Evolutionary conservation across 257 asterid genomes (phyloP).

Genomic region (Orobanche coerulescens): DNA sequence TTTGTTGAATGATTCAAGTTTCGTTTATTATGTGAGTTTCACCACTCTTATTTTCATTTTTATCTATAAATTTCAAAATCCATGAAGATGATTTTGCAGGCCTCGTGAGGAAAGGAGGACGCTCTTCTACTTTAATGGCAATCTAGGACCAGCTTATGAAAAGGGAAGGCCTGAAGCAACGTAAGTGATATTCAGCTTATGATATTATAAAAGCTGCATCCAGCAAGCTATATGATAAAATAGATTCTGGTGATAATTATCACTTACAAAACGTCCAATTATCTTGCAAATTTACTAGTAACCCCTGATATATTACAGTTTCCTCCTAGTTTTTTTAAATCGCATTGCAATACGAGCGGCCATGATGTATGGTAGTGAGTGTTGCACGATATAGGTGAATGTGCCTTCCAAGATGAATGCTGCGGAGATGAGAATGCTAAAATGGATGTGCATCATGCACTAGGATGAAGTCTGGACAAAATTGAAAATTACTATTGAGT

Average conservation of each 20-base stretch:
- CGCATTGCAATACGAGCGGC: too few species aligned
- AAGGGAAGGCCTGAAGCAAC: slow-evolving; percentile 85
- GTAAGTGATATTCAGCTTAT: slow-evolving; percentile 42
- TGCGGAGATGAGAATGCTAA: too few species aligned
- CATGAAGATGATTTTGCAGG: slow-evolving; percentile 38
- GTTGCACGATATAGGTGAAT: too few species aligned
- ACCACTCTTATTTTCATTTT: slow-evolving; percentile 11
- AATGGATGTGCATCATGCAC: too few species aligned
- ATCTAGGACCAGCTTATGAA: slow-evolving; percentile 83
- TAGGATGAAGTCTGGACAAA: too few species aligned
- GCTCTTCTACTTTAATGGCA: slow-evolving; percentile 89
- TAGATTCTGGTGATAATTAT: not conserved
- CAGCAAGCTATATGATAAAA: slow-evolving; percentile 14
- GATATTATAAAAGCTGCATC: slow-evolving; percentile 10
- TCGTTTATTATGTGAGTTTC: not conserved
- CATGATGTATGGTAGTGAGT: too few species aligned
- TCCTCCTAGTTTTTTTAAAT: too few species aligned
- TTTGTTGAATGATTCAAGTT: not conserved
- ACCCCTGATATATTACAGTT: not conserved
- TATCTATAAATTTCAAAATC: not conserved
- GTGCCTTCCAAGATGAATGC: too few species aligned
- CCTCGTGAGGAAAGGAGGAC: slow-evolving; percentile 66
- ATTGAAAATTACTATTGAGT: too few species aligned
- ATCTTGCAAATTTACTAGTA: not conserved
- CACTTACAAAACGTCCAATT: not conserved